Base-by-base conservation (phyloP, 2,329 filamentous ascomycete species). In the Cordyceps cateniannulata region DNA sequence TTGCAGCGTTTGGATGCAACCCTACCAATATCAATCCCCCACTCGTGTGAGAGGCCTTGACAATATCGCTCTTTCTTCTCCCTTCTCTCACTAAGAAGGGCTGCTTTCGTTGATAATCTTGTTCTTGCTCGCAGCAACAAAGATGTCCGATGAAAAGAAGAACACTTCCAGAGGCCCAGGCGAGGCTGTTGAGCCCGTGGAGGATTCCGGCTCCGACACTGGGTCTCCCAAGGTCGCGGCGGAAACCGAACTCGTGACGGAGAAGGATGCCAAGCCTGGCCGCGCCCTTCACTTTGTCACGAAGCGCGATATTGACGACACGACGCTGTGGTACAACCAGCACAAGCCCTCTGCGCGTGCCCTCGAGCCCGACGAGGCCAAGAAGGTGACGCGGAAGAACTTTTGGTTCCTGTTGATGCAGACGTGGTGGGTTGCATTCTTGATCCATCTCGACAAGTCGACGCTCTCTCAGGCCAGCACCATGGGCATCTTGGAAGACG, bases 401-500 rank as follows among this genome's bases (percentile, higher is more conserved):
- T 67, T 68, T 45, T 68, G 66, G 66, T 66, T 64, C 47, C 62
- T 68, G 7, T 45, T 68, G 12, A 51, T 44, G 18, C 66, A 68
- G 62, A 68, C 66, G 5, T 66, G 65, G 65, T 66, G 65, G 63
- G 57, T 66, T 9, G 64, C 65, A 24, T 68, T 68, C 50, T 56
- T 68, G n/a, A 68, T 68, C 52, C 66, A 68, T 54, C 59, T 68
- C 6, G 66, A 68, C 63, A 67, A 68, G 52, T 68, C 66, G 20
- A 68, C 66, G 0, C 63, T 68, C 2, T 64, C 65, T 1, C 63
- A 64, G 50, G 66, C 66, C 38, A 66, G 63, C 48, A 65, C 65
- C 45, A 68, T 68, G 65, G 66, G 66, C 35, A 65, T 68, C n/a
- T 65, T 67, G n/a, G 62, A 66, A n/a, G 66, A 68, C 29, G 65